A percentile compares a stretch with the other conserved stretches of the same genome.
These are phyloP conservation scores for Litchi chinensis DNA, from an alignment of 345 rosid genomes.

Conservation along the genomic window DNA sequence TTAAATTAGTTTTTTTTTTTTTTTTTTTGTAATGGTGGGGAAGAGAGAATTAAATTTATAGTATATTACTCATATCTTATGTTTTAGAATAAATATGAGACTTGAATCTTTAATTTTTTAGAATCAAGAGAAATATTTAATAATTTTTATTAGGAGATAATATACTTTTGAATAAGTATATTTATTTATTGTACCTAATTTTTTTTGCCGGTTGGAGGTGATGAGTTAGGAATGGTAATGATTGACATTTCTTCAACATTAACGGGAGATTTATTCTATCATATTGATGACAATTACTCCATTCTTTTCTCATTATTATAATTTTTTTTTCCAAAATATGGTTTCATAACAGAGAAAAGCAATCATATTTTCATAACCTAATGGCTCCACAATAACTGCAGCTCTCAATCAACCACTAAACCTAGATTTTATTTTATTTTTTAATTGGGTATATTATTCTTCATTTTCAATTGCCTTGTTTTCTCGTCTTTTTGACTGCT, in stretches of 20 bases:
- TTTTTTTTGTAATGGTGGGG: too few species aligned
- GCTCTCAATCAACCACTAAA: background rate
- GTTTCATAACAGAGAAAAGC: background rate
- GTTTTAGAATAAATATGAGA: too few species aligned
- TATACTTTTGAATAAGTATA: too few species aligned
- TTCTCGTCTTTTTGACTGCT: conserved; percentile 12
- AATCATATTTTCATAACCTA: background rate
- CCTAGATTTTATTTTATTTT: background rate
- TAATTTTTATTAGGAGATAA: too few species aligned
- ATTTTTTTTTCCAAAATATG: background rate
- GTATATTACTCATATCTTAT: too few species aligned
- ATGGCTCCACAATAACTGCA: conserved; percentile 16
- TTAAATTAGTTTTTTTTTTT: too few species aligned
- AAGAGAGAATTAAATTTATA: too few species aligned
- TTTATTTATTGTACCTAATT: too few species aligned
- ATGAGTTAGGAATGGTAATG: conserved; percentile 2
- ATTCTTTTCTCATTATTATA: background rate
- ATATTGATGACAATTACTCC: background rate
- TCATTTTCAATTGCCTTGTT: background rate
- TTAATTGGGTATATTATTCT: background rate
- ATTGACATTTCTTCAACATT: conserved; percentile 4
- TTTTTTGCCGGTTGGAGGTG: background rate
- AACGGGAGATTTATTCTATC: background rate
- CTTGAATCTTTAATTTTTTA: too few species aligned
- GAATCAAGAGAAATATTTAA: too few species aligned